Conservation (phyloP, 129 eudicot species). For the Oenanthe sinensis region DNA sequence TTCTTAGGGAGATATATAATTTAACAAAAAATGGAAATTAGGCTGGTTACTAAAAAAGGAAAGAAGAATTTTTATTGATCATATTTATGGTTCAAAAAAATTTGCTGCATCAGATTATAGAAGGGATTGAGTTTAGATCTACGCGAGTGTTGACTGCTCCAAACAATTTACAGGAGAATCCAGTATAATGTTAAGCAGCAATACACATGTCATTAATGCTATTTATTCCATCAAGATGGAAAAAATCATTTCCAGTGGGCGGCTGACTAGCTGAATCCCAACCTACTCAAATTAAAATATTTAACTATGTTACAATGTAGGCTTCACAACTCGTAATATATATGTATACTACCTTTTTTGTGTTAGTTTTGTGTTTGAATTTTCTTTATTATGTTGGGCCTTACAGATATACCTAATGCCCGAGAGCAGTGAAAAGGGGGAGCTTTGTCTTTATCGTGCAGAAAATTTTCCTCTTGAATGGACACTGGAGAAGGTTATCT, state of each 20-base stretch:
- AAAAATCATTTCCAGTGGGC: not conserved
- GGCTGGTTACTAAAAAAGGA: too few relatives aligned
- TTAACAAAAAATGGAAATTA: not conserved
- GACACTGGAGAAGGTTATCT: slow-evolving; percentile 58
- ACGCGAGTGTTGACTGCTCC: not conserved
- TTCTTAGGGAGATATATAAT: not conserved
- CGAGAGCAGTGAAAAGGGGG: slow-evolving; percentile 69
- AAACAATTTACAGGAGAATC: not conserved
- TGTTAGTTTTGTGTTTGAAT: not conserved
- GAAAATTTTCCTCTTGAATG: slow-evolving; percentile 64
- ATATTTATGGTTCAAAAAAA: not conserved
- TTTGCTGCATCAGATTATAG: not conserved
- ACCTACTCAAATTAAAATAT: not conserved
- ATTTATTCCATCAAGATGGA: not conserved
- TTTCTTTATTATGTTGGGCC: not conserved
- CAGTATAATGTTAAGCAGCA: not conserved
- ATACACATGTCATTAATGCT: not conserved
- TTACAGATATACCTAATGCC: slow-evolving; percentile 85
- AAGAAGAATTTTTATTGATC: not conserved
- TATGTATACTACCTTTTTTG: not conserved
- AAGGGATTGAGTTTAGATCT: not conserved
- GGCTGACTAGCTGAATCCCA: not conserved
- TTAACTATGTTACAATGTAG: not conserved
- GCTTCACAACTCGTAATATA: not conserved
- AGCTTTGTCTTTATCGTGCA: slow-evolving; percentile 69